Conservation (phyloP, 768 basidiomycete genomes). For the Cystobasidiopsis lactophilus region DNA sequence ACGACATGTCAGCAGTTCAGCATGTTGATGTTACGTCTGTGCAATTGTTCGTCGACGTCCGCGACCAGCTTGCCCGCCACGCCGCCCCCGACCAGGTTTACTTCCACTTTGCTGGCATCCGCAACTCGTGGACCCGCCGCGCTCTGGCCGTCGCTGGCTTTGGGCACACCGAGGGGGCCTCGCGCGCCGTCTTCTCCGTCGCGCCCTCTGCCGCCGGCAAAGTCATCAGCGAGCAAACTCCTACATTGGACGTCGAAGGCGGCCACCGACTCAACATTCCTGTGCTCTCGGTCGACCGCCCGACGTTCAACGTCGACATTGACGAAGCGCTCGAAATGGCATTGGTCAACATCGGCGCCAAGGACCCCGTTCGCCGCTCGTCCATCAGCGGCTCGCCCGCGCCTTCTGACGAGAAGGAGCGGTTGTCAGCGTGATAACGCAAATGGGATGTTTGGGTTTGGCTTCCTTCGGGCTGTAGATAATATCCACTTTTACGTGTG, state of each 20-base stretch:
- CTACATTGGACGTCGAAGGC: not conserved
- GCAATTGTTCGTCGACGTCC: slow-evolving; percentile 73
- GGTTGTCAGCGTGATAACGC: too few species aligned
- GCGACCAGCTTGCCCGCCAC: slow-evolving; percentile 72
- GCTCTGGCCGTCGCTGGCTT: slow-evolving; percentile 10
- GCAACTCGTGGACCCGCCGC: slow-evolving; percentile 56
- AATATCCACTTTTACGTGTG: too few species aligned
- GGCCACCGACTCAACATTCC: not conserved
- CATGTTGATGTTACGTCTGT: slow-evolving; percentile 76
- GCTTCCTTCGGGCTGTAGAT: too few species aligned
- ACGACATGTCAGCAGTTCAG: slow-evolving; percentile 73
- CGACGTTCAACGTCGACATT: not conserved
- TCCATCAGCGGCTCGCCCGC: too few species aligned
- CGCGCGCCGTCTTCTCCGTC: slow-evolving; percentile 8
- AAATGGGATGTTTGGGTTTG: too few species aligned
- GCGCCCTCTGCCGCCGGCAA: not conserved
- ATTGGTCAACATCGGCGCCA: not conserved
- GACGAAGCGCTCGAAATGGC: not conserved
- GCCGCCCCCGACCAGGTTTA: slow-evolving; percentile 32
- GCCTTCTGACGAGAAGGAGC: too few species aligned
- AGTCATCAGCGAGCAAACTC: not conserved
- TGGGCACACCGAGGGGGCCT: not conserved
- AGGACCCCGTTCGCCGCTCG: too few species aligned
- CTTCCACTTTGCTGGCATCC: slow-evolving; percentile 84
- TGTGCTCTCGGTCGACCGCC: not conserved